These are phyloP conservation scores for Flaveria brownii DNA, from an alignment of 129 eudicot genomes.

Conservation along the genomic window DNA sequence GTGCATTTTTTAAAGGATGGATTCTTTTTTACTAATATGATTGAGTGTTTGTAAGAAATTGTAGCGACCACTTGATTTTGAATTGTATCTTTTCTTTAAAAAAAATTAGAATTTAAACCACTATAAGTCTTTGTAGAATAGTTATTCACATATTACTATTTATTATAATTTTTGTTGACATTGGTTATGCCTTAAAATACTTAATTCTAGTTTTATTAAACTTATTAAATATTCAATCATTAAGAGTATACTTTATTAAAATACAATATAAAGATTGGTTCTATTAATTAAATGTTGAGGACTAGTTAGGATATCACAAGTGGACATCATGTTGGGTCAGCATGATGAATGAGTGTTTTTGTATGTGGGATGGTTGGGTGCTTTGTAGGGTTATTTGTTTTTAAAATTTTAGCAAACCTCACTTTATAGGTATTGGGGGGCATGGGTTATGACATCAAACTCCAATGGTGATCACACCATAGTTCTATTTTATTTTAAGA, in stretches of 20 bases:
- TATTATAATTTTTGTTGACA: not conserved
- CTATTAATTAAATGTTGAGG: not conserved
- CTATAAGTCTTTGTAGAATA: no score
- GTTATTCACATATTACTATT: not conserved
- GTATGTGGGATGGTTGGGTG: constrained; percentile 18
- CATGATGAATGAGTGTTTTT: constrained; percentile 29
- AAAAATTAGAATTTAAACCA: no score
- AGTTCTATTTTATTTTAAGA: not conserved
- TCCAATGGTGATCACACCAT: constrained; percentile 3
- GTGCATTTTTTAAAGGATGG: no score
- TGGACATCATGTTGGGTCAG: constrained; percentile 27
- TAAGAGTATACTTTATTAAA: not conserved
- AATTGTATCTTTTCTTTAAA: no score
- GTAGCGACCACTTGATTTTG: no score
- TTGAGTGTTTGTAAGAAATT: no score
- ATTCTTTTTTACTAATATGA: no score
- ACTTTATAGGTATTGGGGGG: constrained; percentile 27
- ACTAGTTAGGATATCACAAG: not conserved
- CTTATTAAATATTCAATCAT: not conserved
- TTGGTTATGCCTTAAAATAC: not conserved
- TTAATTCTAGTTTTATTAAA: not conserved
- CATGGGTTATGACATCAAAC: constrained; percentile 40
- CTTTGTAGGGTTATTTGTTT: constrained; percentile 24
- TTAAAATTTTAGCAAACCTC: not conserved
- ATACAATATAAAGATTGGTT: not conserved